phyloP scores from a whole-genome alignment of 176 grass and related monocot species.

The Elymus sibiricus region DNA sequence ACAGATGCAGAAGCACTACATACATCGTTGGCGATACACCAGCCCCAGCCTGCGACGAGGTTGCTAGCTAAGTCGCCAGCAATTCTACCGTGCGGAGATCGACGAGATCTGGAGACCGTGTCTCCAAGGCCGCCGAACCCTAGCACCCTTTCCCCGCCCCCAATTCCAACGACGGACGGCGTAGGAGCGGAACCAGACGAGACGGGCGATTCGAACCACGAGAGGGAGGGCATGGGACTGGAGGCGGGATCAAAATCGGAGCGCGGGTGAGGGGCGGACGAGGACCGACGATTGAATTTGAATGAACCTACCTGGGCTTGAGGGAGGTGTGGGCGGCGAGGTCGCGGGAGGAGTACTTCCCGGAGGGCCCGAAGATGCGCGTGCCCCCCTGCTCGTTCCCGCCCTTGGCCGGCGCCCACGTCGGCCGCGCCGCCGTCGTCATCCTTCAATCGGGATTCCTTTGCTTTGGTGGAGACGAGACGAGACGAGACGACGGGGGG shows the following conservation, averaged over 20 bases:
- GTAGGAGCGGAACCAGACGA: not conserved
- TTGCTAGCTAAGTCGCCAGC: too few relatives aligned
- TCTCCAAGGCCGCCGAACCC: not conserved
- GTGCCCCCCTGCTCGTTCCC: conserved; percentile 97
- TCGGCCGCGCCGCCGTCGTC: conserved; percentile 94
- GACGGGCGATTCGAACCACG: not conserved
- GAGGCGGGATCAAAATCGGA: not conserved
- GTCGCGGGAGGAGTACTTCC: conserved; percentile 89
- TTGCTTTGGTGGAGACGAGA: not conserved
- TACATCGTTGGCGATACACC: not conserved
- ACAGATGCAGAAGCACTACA: not conserved
- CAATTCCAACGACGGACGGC: not conserved
- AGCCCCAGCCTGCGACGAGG: not conserved
- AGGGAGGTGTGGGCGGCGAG: conserved; percentile 88
- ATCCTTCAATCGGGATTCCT: conserved; percentile 19
- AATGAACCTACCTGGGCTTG: conserved; percentile 66
- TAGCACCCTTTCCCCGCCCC: not conserved
- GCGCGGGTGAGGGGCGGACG: too few relatives aligned
- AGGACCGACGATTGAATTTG: not conserved
- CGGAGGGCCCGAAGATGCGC: conserved; percentile 86
- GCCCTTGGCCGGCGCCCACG: conserved; percentile 96
- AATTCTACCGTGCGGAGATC: not conserved
- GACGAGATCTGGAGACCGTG: not conserved
- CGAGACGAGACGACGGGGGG: not conserved
- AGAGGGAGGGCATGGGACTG: not conserved